These are phyloP conservation scores for Sanchytrium tribonematis DNA, from an alignment of 371 early-diverging fungal species.

Conservation along the genomic window DNA sequence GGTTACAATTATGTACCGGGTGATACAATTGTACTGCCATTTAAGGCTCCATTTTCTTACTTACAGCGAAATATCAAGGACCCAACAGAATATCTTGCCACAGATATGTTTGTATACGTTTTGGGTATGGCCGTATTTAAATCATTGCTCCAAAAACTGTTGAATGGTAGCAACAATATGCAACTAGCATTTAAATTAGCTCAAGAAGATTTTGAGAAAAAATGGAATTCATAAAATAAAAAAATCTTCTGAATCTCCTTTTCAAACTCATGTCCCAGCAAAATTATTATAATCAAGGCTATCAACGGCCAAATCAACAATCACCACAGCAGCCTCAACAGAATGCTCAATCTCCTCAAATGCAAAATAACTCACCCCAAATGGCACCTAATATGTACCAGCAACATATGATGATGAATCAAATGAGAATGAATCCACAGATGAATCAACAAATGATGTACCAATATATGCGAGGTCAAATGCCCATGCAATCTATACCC, in stretches of 20 bases:
- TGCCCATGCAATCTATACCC: no score
- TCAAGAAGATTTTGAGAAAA: neutral
- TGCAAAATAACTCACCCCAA: neutral
- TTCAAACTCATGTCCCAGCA: no score
- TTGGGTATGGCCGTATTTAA: neutral
- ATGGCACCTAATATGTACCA: neutral
- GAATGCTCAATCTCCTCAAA: neutral
- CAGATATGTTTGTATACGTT: neutral
- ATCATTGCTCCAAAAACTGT: neutral
- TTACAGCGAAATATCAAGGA: neutral
- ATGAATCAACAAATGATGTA: slow-evolving; percentile 1
- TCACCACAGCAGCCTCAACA: neutral
- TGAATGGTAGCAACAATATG: neutral
- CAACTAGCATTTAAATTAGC: neutral
- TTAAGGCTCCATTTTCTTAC: neutral
- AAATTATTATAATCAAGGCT: neutral
- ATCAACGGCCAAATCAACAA: neutral
- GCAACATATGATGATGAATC: neutral
- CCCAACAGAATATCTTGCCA: neutral
- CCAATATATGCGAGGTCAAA: no score
- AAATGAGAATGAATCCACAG: neutral
- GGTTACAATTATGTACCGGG: neutral
- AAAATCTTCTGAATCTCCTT: no score
- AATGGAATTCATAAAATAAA: no score
- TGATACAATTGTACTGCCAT: neutral